These are phyloP conservation scores for Clonostachys sp. DNA, from an alignment of 2,329 filamentous ascomycete genomes.

Conservation along the genomic window DNA sequence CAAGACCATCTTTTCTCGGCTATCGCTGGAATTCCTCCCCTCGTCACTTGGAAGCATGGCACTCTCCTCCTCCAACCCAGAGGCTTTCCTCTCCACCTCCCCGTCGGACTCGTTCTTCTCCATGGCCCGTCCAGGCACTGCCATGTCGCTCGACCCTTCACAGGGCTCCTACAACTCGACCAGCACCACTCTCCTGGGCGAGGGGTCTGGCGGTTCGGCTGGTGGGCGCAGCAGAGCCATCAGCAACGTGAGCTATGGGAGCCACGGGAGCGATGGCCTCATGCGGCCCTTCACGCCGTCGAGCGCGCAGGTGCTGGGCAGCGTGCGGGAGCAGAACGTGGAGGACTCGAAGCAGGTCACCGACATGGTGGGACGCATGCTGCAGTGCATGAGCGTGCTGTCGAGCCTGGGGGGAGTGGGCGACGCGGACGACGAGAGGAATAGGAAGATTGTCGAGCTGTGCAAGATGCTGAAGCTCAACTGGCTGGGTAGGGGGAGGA, in stretches of 20 bases:
- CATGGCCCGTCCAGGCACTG: conserved; percentile 62
- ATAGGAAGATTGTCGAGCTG: conserved; percentile 76
- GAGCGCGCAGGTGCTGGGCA: conserved; percentile 27
- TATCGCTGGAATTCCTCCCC: conserved; percentile 75
- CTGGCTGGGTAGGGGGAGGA: conserved; percentile 88
- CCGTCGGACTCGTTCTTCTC: conserved; percentile 39
- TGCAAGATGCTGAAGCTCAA: conserved; percentile 90
- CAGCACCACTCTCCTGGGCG: conserved; percentile 73
- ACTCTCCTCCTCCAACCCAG: conserved; percentile 47
- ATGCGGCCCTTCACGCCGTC: conserved; percentile 46
- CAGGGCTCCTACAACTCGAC: conserved; percentile 78
- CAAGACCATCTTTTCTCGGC: conserved; percentile 83
- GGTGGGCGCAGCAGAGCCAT: conserved; percentile 72
- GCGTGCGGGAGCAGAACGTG: conserved; percentile 52
- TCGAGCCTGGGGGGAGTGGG: conserved; percentile 63
- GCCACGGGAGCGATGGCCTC: conserved; percentile 39
- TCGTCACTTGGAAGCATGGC: conserved; percentile 46
- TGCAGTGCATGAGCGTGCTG: conserved; percentile 92
- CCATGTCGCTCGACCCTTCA: conserved; percentile 68
- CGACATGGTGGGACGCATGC: conserved; percentile 89
- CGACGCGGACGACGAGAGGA: conserved; percentile 59
- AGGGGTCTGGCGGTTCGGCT: conserved; percentile 40
- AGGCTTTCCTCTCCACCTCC: conserved; percentile 44
- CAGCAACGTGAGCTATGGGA: conserved; percentile 72
- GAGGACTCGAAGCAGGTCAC: conserved; percentile 77